These are phyloP conservation scores for Chaetoscypha palmicola DNA, from an alignment of 2,329 filamentous ascomycete genomes.

Conservation along the genomic window DNA sequence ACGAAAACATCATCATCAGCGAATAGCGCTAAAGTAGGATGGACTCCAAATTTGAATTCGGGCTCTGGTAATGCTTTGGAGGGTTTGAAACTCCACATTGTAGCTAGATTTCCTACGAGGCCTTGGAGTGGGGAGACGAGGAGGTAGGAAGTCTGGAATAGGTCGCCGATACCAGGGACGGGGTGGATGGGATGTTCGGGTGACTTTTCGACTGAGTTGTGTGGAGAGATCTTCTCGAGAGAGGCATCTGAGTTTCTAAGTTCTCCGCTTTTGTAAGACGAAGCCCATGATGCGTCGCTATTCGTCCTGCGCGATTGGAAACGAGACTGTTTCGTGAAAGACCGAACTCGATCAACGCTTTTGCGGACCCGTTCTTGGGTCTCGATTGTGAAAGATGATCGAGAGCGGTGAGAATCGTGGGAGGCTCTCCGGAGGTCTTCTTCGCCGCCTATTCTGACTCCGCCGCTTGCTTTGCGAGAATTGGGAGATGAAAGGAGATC, in stretches of 20 bases:
- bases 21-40: constrained; percentile 63
- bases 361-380: constrained; percentile 32
- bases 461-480: constrained; percentile 17
- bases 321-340: constrained; percentile 22
- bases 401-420: constrained; percentile 28
- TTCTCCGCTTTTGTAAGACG: constrained; percentile 29
- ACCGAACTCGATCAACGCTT: constrained; percentile 35
- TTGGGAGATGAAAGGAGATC: constrained; percentile 14
- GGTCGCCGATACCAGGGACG: constrained; percentile 17
- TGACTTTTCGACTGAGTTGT: background rate
- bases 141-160: constrained; percentile 46
- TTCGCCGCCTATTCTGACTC: constrained; percentile 28
- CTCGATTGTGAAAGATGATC: constrained; percentile 26
- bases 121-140: constrained; percentile 63
- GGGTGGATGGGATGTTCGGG: constrained; percentile 6
- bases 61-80: constrained; percentile 20
- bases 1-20: constrained; percentile 72
- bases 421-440: constrained; percentile 32
- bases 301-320: constrained; percentile 27
- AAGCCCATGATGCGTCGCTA: constrained; percentile 13
- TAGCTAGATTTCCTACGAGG: constrained; percentile 52
- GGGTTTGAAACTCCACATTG: constrained; percentile 36
- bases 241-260: constrained; percentile 10
- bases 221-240: constrained; percentile 2
- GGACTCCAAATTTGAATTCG: constrained; percentile 49